Base-by-base conservation (phyloP, 139 green algal species). In the Chlamydomonas sphaeroides region DNA sequence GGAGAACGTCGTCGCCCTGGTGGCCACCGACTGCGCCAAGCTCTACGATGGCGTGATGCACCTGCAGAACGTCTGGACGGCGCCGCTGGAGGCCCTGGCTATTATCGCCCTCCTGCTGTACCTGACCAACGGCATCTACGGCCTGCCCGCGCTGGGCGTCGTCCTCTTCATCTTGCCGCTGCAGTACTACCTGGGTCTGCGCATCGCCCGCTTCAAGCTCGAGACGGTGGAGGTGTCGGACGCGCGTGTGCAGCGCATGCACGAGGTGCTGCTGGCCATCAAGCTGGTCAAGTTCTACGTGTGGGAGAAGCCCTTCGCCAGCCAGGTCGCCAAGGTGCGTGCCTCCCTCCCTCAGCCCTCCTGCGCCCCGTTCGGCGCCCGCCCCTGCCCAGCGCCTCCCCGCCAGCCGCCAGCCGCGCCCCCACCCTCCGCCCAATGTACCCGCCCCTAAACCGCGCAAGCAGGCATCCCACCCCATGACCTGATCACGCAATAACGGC, bases 251-350 rank as follows among this genome's bases (percentile, higher is more conserved):
- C 73, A 88, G 67, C 84, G 89, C 26, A 92, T 92, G 89, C 89
- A 90, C 67, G 84, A 88, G 73, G 84, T 92, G 10, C 84, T 94
- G 49, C 84, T 92, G 11, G 87, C 91, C 45, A 92, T 94, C 88
- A 93, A 94, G 90, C 87, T 93, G 28, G 88, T 94, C 78, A 95
- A 94, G 89, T 94, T 93, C 76, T 95, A 94, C 75, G 87, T 85
- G 4, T 95, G 90, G 91, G 90, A 94, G 82, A 73, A 78, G 57
- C 87, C 83, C 78, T 93, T 93, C 75, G 90, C 89, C 15, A 59
- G 86, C 57, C 84, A 92, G 56, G 86, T 94, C 0, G 67, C 83
- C 17, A 79, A 89, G 79, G 88, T 92, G 53, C 85, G 88, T 65
- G 25, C 45, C 45, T n/a, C n/a, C n/a, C n/a, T n/a, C n/a, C n/a